Evolutionary conservation across 2,329 filamentous ascomycete species (phyloP), one percentile per base, ranked within the genome.

Genomic region (Pseudofabraea citricarpa): DNA sequence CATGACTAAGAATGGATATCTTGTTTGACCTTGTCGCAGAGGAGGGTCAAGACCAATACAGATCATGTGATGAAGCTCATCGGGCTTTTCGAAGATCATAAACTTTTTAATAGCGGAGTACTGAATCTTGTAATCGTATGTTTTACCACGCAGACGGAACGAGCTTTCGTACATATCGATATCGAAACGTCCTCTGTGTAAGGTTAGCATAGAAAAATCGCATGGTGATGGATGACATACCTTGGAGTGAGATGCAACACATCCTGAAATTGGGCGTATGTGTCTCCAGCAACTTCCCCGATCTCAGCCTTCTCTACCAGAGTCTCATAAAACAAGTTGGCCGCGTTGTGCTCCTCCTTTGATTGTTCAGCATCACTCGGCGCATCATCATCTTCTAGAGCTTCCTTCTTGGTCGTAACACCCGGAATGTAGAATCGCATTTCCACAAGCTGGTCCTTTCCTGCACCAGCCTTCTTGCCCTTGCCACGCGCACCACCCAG

Each of bases 81-180:
- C 93, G n/a, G 93, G 93, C 71, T 98, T 98, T 37, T 93, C 93
- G 5, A 98, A 81, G 22, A 97, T 79, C 83, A 98, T 96, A 64
- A 97, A 97, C 66, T 97, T 97, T 75, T 98, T 98, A 70, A 97
- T 90, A 39, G 85, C 82, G 45, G 96, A 88, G 68, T 96, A 98
- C 65, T 96, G 90, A 54, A 98, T 97, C 78, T 98, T 98, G 81
- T 98, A 98, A 72, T 98, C 94, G 73, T 98, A 98, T 19, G 93
- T 98, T 72, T 98, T 98, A 60, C 93, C 93, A 53, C 93, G 91
- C 49, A 98, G 78, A 50, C 93, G 86, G 77, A 98, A 97, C 2
- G 93, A 97, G 13, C 82, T 85, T 67, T 97, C 93, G 77, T 98
- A 98, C 86, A 98, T 95, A 66, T 98, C 93, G 70, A 98, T 95